A percentile compares a stretch with the other conserved stretches of the same genome.
Evolutionary conservation across 1,284 basidiomycete species (phyloP).

Genomic region (Papiliotrema fonsecae): DNA sequence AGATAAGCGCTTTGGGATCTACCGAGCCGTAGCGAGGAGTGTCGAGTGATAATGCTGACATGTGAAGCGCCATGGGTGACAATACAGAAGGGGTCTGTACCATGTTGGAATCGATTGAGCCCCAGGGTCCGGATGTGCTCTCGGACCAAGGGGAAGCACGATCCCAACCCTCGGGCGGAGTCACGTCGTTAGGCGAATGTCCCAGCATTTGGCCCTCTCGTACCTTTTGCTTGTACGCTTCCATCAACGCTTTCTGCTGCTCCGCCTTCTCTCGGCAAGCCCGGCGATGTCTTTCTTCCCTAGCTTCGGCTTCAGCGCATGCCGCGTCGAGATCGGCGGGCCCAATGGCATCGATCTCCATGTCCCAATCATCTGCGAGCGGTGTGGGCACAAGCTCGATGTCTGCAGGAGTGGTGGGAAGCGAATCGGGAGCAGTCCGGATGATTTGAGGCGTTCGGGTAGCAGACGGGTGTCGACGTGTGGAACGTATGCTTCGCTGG

Average conservation of each 20-base stretch:
- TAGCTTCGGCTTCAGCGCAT: constrained; percentile 32
- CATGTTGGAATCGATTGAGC: constrained; percentile 21
- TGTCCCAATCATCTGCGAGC: constrained; percentile 9
- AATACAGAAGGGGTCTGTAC: constrained; percentile 18
- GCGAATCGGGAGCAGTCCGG: constrained; percentile 2
- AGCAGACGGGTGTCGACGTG: not conserved
- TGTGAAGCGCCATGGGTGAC: constrained; percentile 31
- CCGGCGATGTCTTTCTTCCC: constrained; percentile 31
- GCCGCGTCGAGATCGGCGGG: constrained; percentile 38
- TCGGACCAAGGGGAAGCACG: constrained; percentile 20
- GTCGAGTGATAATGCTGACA: constrained; percentile 8
- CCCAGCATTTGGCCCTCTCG: constrained; percentile 2
- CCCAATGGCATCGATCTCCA: constrained; percentile 31
- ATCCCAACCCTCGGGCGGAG: not conserved
- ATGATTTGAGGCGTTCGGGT: constrained; percentile 4
- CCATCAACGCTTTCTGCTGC: constrained; percentile 24
- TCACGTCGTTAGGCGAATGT: not conserved
- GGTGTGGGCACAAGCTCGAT: not conserved
- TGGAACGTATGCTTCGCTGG: not conserved
- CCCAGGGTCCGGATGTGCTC: not conserved
- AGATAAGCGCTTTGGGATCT: constrained; percentile 21
- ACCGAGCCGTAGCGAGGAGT: not conserved
- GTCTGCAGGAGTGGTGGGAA: constrained; percentile 2
- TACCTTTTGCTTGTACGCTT: constrained; percentile 30
- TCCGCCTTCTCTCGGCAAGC: constrained; percentile 30